Conservation (phyloP, 2,329 filamentous ascomycete species). For the Metarhizium album region DNA sequence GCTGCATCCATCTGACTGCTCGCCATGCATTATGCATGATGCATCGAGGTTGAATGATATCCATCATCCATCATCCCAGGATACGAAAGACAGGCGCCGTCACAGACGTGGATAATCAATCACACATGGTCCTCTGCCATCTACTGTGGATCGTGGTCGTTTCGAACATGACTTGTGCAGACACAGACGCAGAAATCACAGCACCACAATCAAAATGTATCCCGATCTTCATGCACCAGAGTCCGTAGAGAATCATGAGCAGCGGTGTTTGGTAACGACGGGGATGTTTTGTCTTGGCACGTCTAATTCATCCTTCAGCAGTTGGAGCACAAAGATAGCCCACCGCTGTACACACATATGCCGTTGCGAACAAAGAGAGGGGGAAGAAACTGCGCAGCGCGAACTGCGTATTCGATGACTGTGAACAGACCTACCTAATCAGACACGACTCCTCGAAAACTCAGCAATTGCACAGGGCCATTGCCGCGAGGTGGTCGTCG, state of each 20-base stretch:
- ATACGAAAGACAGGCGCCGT: too few species aligned
- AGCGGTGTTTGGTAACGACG: slow-evolving; percentile 49
- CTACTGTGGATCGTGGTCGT: too few species aligned
- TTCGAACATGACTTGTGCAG: background rate
- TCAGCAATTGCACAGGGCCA: background rate
- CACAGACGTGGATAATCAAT: too few species aligned
- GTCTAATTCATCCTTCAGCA: slow-evolving; percentile 45
- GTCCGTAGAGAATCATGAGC: slow-evolving; percentile 27
- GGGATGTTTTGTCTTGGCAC: slow-evolving; percentile 43
- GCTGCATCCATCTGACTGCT: too few species aligned
- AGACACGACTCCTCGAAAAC: background rate
- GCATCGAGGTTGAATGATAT: too few species aligned
- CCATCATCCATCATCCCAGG: too few species aligned
- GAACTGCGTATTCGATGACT: background rate
- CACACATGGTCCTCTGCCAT: too few species aligned
- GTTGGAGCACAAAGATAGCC: slow-evolving; percentile 38
- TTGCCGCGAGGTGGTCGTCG: background rate
- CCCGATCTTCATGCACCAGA: slow-evolving; percentile 46
- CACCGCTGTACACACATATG: slow-evolving; percentile 52
- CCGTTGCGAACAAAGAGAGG: slow-evolving; percentile 22
- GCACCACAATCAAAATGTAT: slow-evolving; percentile 24
- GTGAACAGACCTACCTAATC: background rate
- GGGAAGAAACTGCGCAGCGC: background rate
- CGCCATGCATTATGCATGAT: too few species aligned
- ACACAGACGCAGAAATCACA: background rate